Evolutionary conservation across 768 basidiomycete genomes (phyloP).

Genomic region (Tricholoma matsutake): DNA sequence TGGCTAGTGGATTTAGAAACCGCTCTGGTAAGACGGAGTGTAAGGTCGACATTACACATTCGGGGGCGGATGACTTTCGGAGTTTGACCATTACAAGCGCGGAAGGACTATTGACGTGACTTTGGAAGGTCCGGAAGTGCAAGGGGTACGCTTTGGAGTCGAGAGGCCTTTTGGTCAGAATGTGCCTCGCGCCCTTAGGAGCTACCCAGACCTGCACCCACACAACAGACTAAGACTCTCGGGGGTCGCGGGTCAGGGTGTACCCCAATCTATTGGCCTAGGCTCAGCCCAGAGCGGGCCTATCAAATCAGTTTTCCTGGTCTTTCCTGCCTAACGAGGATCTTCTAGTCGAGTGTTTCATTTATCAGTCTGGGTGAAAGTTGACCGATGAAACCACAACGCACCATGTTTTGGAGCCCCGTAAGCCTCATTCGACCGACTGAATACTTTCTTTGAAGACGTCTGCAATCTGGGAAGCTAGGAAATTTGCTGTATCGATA

Average conservation of each 20-base stretch:
- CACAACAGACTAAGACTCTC: too few species aligned
- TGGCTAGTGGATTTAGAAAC: not conserved
- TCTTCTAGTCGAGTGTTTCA: not conserved
- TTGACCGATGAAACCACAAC: not conserved
- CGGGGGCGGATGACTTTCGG: not conserved
- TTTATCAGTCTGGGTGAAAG: not conserved
- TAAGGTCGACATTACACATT: not conserved
- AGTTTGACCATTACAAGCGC: not conserved
- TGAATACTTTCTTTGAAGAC: not conserved
- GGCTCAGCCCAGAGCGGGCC: not conserved
- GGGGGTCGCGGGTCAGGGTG: not conserved
- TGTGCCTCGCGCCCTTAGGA: too few species aligned
- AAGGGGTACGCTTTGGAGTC: not conserved
- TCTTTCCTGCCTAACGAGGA: not conserved
- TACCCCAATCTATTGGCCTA: not conserved
- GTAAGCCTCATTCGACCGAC: not conserved
- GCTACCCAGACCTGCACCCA: too few species aligned
- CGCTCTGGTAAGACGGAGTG: not conserved
- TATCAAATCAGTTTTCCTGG: not conserved
- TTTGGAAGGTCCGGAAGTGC: too few species aligned
- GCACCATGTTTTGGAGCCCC: not conserved
- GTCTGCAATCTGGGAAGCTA: not conserved
- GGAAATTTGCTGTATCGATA: not conserved
- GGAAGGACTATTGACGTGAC: not conserved
- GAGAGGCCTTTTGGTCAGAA: not conserved